Percentiles rank a stretch among this genome's conserved stretches.
Evolutionary conservation across 2,329 filamentous ascomycete genomes (phyloP).

Genomic region (Aspergillus niger): DNA sequence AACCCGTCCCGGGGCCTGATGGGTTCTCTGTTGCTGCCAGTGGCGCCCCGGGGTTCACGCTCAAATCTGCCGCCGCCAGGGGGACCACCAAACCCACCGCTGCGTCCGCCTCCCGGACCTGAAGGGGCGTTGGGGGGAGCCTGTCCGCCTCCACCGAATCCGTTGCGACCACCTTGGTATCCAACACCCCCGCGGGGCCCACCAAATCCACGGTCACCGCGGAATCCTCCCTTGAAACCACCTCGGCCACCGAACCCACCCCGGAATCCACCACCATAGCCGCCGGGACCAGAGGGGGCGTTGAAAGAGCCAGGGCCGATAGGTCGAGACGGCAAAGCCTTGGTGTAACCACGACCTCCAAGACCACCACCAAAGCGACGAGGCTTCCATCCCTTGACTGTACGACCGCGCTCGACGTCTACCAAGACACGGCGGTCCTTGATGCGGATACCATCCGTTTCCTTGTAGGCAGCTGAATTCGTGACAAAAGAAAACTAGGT

Average conservation of each 20-base stretch:
- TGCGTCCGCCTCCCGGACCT: conserved; percentile 58
- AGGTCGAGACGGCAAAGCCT: conserved; percentile 71
- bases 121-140: conserved; percentile 54
- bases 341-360: conserved; percentile 90
- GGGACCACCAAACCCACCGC: conserved; percentile 51
- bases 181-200: conserved; percentile 55
- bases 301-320: conserved; percentile 62
- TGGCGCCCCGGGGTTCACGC: conserved; percentile 58
- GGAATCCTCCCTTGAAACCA: conserved; percentile 54
- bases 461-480: conserved; percentile 83
- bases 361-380: conserved; percentile 88
- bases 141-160: conserved; percentile 51
- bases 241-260: conserved; percentile 56
- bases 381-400: conserved; percentile 90
- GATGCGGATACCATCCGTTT: conserved; percentile 85
- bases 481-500: conserved; percentile 38
- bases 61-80: conserved; percentile 42
- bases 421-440: conserved; percentile 90
- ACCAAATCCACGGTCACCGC: conserved; percentile 55
- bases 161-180: conserved; percentile 60
- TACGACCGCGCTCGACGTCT: conserved; percentile 93
- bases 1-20: conserved; percentile 69
- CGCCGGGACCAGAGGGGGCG: conserved; percentile 58
- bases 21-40: conserved; percentile 82
- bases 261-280: conserved; percentile 58